Base-by-base conservation (phyloP, 129 eudicot genomes). In the Ambrosia trifida region DNA sequence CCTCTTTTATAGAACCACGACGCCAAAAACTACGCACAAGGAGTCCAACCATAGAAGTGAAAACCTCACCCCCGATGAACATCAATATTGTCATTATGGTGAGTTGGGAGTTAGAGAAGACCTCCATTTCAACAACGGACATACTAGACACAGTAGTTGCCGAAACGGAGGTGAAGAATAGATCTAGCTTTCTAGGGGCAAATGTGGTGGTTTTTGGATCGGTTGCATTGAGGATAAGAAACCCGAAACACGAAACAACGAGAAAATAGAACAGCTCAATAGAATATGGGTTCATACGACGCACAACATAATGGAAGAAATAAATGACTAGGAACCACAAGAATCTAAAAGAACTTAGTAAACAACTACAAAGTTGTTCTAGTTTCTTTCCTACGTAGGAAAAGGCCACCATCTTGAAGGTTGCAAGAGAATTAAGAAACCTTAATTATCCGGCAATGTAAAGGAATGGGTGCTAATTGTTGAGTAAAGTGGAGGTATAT, bases 121-220 rank as follows among this genome's bases (percentile, higher is more conserved):
- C 85, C 83, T 91, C 97, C 93, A 91, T 88, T 73, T 88, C 97
- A 2, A 91, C 69, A 0, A 85, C 83, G 17, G 96, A 82, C 93
- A 88, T 86, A 72, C 97, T 91, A 10, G 97, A 86, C 46, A 86
- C 87, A 0, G 97, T 84, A 11, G 61, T 12, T 2, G 97, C 83
- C 0, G 96, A 91, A 2, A 86, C 87, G 0, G 96, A 84, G 14
- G 90, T 91, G 68, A 91, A 91, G 72, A 88, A 78, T 38, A 75
- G 44, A 59, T 68, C 80, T 1, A 82, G 44, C 63, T 82, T 71
- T 13, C 78, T 69, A 63, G 72, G 76, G 14, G 20, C 53, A 17
- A 83, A 70, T 11, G 74, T 32, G 24, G 53, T 8, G n/a, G 77
- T 79, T 72, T 84, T 75, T 56, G 89, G 81, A 19, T 81, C 82